Percentiles rank a stretch among this genome's conserved stretches.
Conservation (phyloP, 345 rosid species). For the Populus euphratica region DNA sequence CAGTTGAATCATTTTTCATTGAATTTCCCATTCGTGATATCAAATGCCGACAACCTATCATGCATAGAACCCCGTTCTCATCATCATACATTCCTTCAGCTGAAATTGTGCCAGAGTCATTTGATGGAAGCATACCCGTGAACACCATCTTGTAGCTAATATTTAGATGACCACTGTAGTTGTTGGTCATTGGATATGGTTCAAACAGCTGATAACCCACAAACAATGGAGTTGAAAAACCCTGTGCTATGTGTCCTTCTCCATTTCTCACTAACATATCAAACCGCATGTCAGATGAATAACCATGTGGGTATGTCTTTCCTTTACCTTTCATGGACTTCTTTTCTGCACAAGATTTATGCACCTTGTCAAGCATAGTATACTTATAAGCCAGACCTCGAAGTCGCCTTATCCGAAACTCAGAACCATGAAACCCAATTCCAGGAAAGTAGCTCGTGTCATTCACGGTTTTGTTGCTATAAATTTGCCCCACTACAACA, state of each 20-base stretch:
- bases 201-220: slow-evolving; percentile 50
- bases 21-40: slow-evolving; percentile 18
- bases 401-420: slow-evolving; percentile 21
- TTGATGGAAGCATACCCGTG: slow-evolving; percentile 11
- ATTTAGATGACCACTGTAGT: slow-evolving; percentile 41
- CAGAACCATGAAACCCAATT: slow-evolving; percentile 45
- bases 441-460: slow-evolving; percentile 44
- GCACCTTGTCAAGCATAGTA: slow-evolving; percentile 40
- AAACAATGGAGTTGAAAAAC: slow-evolving; percentile 56
- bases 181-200: slow-evolving; percentile 14
- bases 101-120: slow-evolving; percentile 42
- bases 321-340: slow-evolving; percentile 38
- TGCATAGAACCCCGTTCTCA: slow-evolving; percentile 64
- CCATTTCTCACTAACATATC: slow-evolving; percentile 43
- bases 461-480: slow-evolving; percentile 46
- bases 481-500: slow-evolving; percentile 52
- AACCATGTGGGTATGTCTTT: slow-evolving; percentile 47
- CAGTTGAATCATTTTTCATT: slow-evolving; percentile 33
- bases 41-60: slow-evolving; percentile 70
- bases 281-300: slow-evolving; percentile 69
- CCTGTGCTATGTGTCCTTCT: slow-evolving; percentile 40
- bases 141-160: slow-evolving; percentile 63
- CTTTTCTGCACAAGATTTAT: slow-evolving; percentile 38
- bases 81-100: slow-evolving; percentile 76
- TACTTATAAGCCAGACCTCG: slow-evolving; percentile 55